Evolutionary conservation across 345 rosid genomes (phyloP).

Genomic region (Iberis pinnata): DNA sequence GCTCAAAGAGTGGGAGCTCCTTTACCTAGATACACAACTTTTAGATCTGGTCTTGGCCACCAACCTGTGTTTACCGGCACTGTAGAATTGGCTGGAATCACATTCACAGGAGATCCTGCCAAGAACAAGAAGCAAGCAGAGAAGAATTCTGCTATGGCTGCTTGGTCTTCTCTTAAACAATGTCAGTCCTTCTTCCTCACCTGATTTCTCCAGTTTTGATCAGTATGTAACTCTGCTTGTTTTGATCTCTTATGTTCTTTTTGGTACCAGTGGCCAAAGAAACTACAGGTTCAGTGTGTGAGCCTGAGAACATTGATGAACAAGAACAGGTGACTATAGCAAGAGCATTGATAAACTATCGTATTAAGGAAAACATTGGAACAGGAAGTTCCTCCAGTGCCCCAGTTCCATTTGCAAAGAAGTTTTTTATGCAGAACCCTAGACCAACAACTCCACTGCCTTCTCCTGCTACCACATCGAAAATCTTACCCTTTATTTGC

Average conservation of each 20-base stretch:
- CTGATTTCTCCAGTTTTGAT: not conserved
- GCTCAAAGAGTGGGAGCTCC: constrained; percentile 97
- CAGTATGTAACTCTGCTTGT: not conserved
- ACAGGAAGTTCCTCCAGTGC: constrained; percentile 41
- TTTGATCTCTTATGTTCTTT: constrained; percentile 17
- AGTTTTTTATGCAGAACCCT: constrained; percentile 50
- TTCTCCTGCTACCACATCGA: constrained; percentile 57
- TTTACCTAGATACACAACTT: constrained; percentile 78
- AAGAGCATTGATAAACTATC: constrained; percentile 64
- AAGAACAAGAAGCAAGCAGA: constrained; percentile 98
- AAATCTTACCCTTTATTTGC: constrained; percentile 83
- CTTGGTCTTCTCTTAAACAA: constrained; percentile 91
- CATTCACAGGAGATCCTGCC: constrained; percentile 86
- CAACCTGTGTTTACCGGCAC: constrained; percentile 95
- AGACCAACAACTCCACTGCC: constrained; percentile 92
- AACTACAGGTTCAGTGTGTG: constrained; percentile 66
- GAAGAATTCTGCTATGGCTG: constrained; percentile 98
- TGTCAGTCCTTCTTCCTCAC: constrained; percentile 39
- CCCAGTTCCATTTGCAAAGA: constrained; percentile 63
- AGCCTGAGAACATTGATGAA: constrained; percentile 75
- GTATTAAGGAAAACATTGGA: constrained; percentile 71
- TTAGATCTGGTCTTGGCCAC: constrained; percentile 93
- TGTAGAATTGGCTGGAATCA: constrained; percentile 85
- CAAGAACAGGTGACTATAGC: constrained; percentile 91
- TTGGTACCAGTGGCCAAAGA: constrained; percentile 81